Evolutionary conservation across 352 stramenopile genomes (phyloP).

Genomic region (Globisporangium uncinulatum): DNA sequence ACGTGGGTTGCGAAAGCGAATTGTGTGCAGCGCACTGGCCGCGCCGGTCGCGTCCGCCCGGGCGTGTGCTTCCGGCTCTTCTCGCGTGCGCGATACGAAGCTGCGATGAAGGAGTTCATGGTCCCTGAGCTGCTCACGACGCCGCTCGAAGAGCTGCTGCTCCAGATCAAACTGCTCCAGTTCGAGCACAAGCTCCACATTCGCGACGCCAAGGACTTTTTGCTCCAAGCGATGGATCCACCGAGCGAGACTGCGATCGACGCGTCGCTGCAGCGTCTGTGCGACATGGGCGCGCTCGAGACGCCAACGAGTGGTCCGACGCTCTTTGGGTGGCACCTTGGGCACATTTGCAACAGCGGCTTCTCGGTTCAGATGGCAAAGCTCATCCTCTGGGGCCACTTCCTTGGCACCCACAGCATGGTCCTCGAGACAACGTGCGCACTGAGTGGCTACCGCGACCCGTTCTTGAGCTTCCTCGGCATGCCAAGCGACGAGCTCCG

Average conservation of each 20-base stretch:
- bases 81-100: conserved; percentile 54
- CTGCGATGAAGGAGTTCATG: conserved; percentile 72
- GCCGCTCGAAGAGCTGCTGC: conserved; percentile 62
- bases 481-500: conserved; percentile 56
- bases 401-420: conserved; percentile 56
- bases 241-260: conserved; percentile 89
- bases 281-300: conserved; percentile 70
- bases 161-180: conserved; percentile 74
- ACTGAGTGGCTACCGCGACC: conserved; percentile 70
- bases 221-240: conserved; percentile 91
- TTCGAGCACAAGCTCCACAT: conserved; percentile 75
- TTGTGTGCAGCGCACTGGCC: conserved; percentile 87
- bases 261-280: conserved; percentile 85
- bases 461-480: conserved; percentile 65
- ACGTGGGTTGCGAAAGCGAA: conserved; percentile 85
- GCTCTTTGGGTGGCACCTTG: conserved; percentile 68
- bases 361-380: conserved; percentile 69
- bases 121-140: conserved; percentile 66
- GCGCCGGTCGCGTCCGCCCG: conserved; percentile 90
- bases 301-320: conserved; percentile 32
- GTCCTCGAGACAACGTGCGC: conserved; percentile 63
- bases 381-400: conserved; percentile 62
- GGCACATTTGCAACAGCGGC: conserved; percentile 59
- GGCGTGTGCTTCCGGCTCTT: conserved; percentile 91
- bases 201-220: conserved; percentile 73